These are phyloP conservation scores for Miscanthus sacchariflorus DNA, from an alignment of 202 grass and related monocot genomes.

Conservation along the genomic window DNA sequence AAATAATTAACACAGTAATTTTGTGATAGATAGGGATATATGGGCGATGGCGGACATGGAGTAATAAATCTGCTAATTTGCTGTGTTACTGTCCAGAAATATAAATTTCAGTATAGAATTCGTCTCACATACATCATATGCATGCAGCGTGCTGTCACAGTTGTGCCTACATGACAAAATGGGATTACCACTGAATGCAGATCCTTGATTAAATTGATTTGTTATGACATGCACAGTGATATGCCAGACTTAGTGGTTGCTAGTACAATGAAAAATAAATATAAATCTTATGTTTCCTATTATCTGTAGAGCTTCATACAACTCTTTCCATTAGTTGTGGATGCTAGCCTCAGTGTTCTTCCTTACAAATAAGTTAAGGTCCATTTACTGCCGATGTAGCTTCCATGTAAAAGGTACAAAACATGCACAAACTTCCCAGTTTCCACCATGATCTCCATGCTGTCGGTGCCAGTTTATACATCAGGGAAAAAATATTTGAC, in stretches of 20 bases:
- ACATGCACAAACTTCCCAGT: background rate
- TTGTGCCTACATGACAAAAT: background rate
- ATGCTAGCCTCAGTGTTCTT: background rate
- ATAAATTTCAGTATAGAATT: constrained; percentile 20
- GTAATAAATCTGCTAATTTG: background rate
- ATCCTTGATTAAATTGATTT: background rate
- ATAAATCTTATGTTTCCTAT: background rate
- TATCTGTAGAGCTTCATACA: background rate
- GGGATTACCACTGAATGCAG: background rate
- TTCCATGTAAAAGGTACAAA: background rate
- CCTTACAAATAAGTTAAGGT: background rate
- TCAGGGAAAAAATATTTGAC: background rate
- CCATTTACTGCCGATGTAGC: background rate
- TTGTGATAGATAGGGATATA: background rate
- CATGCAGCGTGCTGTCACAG: background rate
- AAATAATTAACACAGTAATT: background rate
- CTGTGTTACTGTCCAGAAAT: background rate
- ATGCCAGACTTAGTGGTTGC: background rate
- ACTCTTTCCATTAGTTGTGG: background rate
- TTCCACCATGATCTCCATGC: background rate
- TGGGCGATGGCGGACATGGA: background rate
- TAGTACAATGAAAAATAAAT: background rate
- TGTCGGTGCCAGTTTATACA: background rate
- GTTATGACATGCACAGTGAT: background rate
- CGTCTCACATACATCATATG: background rate